Evolutionary conservation across 345 rosid genomes (phyloP), one percentile per base, ranked within the genome.

Genomic region (Noccaea caerulescens): DNA sequence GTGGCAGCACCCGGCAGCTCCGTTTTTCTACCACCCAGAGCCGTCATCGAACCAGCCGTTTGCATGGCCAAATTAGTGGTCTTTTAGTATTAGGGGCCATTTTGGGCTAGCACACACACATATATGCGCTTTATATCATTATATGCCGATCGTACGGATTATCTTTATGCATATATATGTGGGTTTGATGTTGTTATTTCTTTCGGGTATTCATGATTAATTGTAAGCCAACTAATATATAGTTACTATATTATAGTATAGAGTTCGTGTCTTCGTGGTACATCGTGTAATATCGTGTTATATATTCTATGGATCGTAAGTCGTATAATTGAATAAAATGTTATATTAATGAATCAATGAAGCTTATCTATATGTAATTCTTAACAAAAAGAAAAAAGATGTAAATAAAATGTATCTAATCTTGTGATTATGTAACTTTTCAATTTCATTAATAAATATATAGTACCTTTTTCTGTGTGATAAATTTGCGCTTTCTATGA

Each of bases 1-100:
- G 80, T 93, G 98, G 98, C 96, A 90, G 69, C 96, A 93, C 30
- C 97, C 98, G 38, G 98, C 97, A 39, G 89, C 92, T n/a, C 93
- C 98, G 33, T 85, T 93, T 58, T 76, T 80, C 25, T 82, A 77
- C 76, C 86, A 90, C 54, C 58, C 88, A 62, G 59, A 82, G 18
- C 50, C 77, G 3, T 57, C 82, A 30, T 75, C 79, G 36, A 75
- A 59, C 52, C 84, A 85, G 33, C 75, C 87, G 4, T 84, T 90
- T 55, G 82, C 84, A 61, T 76, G 79, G 79, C 79, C 79, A 43
- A 76, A 69, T 16, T 69, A 69, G 55, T n/a, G 54, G 67, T 20
- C 46, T 14, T 32, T 41, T 46, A 65, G 50, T n/a, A 66, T 42
- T 65, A 73, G 30, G 30, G 30, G 30, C 30, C 30, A 27, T 27